Evolutionary conservation across 495 filamentous ascomycete species (phyloP).

Genomic region (Penicillium taxi): DNA sequence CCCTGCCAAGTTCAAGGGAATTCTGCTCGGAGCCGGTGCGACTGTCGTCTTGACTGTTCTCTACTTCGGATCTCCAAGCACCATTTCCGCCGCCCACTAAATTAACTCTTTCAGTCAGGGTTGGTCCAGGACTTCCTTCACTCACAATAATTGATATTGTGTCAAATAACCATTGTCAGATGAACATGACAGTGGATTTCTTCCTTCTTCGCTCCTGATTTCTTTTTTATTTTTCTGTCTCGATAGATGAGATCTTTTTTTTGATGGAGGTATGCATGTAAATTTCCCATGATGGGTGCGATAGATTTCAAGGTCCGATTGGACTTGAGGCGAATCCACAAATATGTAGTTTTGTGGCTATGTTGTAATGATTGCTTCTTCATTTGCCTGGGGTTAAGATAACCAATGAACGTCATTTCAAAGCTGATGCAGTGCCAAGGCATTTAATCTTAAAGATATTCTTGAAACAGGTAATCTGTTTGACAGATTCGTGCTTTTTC

Average conservation of each 20-base stretch:
- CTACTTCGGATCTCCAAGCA: slow-evolving; percentile 28
- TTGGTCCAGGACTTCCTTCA: not conserved
- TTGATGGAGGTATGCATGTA: slow-evolving; percentile 13
- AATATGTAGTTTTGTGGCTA: slow-evolving; percentile 8
- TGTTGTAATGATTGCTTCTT: slow-evolving; percentile 18
- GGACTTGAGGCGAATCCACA: slow-evolving; percentile 12
- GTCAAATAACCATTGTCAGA: slow-evolving; percentile 5
- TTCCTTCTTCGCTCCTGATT: slow-evolving; percentile 3
- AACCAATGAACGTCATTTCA: slow-evolving; percentile 12
- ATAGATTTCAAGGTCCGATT: slow-evolving; percentile 14
- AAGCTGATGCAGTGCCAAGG: no score
- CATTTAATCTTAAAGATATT: no score
- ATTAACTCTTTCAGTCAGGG: slow-evolving; percentile 14
- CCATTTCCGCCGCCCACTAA: slow-evolving; percentile 9
- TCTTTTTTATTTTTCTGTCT: slow-evolving; percentile 8
- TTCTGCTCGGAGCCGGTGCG: slow-evolving; percentile 49
- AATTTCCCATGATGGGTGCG: slow-evolving; percentile 15
- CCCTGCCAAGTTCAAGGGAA: slow-evolving; percentile 60
- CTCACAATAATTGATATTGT: not conserved
- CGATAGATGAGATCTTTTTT: slow-evolving; percentile 13
- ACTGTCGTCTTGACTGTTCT: slow-evolving; percentile 53
- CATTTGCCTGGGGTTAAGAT: slow-evolving; percentile 16
- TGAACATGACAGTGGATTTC: slow-evolving; percentile 3
- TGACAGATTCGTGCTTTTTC: no score
- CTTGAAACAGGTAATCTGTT: no score